Percentiles rank a stretch among this genome's conserved stretches.
Conservation (phyloP, 345 rosid genomes). For the Fremontodendron californicum region DNA sequence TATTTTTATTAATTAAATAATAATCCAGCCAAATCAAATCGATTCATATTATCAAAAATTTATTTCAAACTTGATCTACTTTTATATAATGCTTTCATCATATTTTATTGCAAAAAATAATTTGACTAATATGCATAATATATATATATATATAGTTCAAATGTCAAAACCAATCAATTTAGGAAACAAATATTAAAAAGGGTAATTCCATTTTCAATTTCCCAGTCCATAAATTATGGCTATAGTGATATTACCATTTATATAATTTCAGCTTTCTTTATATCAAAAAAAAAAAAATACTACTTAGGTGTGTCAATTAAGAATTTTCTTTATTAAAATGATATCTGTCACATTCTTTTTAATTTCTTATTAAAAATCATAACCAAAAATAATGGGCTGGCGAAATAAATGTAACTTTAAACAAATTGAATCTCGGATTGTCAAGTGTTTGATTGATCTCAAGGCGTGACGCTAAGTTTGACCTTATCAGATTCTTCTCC, state of each 20-base stretch:
- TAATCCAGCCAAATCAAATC: too few relatives aligned
- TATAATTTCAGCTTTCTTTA: neutral
- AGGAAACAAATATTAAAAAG: neutral
- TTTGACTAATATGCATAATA: neutral
- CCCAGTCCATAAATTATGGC: neutral
- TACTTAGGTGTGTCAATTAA: neutral
- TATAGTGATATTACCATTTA: neutral
- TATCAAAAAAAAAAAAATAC: neutral
- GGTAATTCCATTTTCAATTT: neutral
- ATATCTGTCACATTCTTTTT: neutral
- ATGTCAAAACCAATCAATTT: neutral
- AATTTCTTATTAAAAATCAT: too few relatives aligned
- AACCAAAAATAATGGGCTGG: neutral
- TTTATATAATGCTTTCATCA: too few relatives aligned
- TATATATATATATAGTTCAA: neutral
- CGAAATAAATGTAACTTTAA: neutral
- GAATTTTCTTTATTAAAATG: neutral
- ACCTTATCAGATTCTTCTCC: neutral
- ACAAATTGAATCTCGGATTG: neutral
- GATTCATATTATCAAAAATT: too few relatives aligned
- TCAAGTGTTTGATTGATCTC: neutral
- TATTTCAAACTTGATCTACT: too few relatives aligned
- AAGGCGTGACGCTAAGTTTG: neutral
- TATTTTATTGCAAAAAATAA: neutral
- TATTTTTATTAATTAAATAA: too few relatives aligned